Percentiles rank a stretch among this genome's conserved stretches.
These are phyloP conservation scores for Teunomyces aglyptinius DNA, from an alignment of 805 yeast genomes.

Conservation along the genomic window DNA sequence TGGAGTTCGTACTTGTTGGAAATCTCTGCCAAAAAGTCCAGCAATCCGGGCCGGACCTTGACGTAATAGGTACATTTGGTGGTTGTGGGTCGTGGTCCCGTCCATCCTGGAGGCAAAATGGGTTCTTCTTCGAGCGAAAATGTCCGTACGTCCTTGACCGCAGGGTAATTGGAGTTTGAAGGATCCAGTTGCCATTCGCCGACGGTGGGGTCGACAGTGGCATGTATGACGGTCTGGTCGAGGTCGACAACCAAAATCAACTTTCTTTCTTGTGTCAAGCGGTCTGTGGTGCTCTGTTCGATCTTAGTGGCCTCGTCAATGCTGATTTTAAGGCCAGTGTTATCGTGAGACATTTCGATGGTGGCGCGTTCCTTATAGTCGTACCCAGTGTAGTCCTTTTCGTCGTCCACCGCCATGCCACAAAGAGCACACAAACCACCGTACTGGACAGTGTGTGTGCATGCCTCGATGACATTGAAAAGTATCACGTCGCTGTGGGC, in stretches of 20 bases:
- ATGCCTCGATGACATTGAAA: slow-evolving; percentile 69
- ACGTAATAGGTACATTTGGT: slow-evolving; percentile 86
- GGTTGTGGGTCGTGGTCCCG: slow-evolving; percentile 59
- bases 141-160: slow-evolving; percentile 75
- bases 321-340: slow-evolving; percentile 78
- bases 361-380: slow-evolving; percentile 73
- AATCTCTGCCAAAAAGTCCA: slow-evolving; percentile 65
- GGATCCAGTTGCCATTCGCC: slow-evolving; percentile 94
- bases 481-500: slow-evolving; percentile 45
- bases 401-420: slow-evolving; percentile 71
- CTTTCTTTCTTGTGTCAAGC: slow-evolving; percentile 61
- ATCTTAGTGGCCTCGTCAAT: slow-evolving; percentile 82
- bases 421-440: slow-evolving; percentile 95
- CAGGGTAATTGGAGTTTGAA: slow-evolving; percentile 76
- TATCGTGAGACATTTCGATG: slow-evolving; percentile 86
- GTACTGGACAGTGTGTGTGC: slow-evolving; percentile 89
- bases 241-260: slow-evolving; percentile 91
- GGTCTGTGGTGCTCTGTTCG: slow-evolving; percentile 62
- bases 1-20: slow-evolving; percentile 79
- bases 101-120: slow-evolving; percentile 53
- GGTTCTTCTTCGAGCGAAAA: slow-evolving; percentile 80
- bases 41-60: slow-evolving; percentile 84
- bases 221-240: slow-evolving; percentile 96
- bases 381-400: slow-evolving; percentile 71
- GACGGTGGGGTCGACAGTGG: slow-evolving; percentile 96